Evolutionary conservation across 2,329 filamentous ascomycete genomes (phyloP), one percentile per base, ranked within the genome.

Genomic region (Stromatinia cepivora): DNA sequence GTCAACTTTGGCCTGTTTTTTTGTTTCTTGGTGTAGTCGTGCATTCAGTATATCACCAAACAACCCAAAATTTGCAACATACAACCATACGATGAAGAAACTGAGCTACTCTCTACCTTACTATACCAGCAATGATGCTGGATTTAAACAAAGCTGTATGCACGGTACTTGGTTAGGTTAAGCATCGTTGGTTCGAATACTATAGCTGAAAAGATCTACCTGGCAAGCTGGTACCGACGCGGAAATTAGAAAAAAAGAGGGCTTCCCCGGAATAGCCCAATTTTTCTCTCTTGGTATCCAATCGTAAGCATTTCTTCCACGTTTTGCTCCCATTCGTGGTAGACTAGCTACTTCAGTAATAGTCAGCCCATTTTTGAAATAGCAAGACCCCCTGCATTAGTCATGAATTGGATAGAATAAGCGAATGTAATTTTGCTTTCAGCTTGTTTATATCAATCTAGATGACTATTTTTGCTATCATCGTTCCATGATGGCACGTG

Each of bases 281-380:
- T 57, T 57, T 57, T 42, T n/a, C 34, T n/a, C 34, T 22, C 31
- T n/a, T n/a, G 53, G 31, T 57, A 57, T 36, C 53, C 34, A 57
- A 39, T 57, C 31, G 5, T 57, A n/a, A 13, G 28, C 4, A 36
- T 36, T 39, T 4, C 20, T 39, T 13, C 31, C 22, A 57, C 31
- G 54, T 57, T 36, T 57, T 22, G 31, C 53, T 57, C 31, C 20
- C 54, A 34, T 57, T 57, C 11, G 20, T 39, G 39, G 39, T 42
- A 42, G 34, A 9, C 54, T 57, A 57, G 54, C 54, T 57, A 57
- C 54, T 57, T 36, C 54, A n/a, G 54, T 36, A 39, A 57, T 57
- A 57, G 31, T 57, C 54, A 36, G 54, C 22, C 31, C 20, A 57
- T 56, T 34, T 57, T 36, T 8, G 22, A 34, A 57, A 57, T 34